These are phyloP conservation scores for Candida schatavii DNA, from an alignment of 805 yeast genomes.

Conservation along the genomic window DNA sequence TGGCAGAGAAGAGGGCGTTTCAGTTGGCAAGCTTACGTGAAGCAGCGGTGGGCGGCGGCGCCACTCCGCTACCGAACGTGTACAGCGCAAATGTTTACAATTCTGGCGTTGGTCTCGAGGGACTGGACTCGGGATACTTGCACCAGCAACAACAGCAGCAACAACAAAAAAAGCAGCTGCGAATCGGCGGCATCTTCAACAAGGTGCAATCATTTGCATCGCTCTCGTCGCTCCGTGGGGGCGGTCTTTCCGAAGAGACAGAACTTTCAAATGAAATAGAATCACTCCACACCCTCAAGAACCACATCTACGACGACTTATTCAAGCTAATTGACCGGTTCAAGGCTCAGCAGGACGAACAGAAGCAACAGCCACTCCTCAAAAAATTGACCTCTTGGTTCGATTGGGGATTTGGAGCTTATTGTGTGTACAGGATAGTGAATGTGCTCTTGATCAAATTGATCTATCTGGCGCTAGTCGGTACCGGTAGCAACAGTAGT, in stretches of 20 bases:
- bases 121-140: constrained; percentile 8
- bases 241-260: constrained; percentile 20
- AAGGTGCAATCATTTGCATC: constrained; percentile 42
- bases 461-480: not conserved
- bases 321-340: constrained; percentile 17
- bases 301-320: constrained; percentile 30
- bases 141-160: constrained; percentile 8
- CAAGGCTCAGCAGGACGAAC: constrained; percentile 12
- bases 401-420: constrained; percentile 36
- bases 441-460: constrained; percentile 33
- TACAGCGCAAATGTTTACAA: constrained; percentile 13
- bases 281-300: constrained; percentile 30
- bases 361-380: constrained; percentile 4
- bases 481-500: not conserved
- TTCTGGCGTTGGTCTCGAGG: not conserved
- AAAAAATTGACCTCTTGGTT: constrained; percentile 12
- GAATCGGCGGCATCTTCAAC: constrained; percentile 30
- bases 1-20: constrained; percentile 29
- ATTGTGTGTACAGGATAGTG: constrained; percentile 48
- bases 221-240: constrained; percentile 16
- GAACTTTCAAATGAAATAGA: constrained; percentile 41
- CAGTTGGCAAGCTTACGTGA: constrained; percentile 25
- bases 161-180: constrained; percentile 11
- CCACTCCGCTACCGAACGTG: too few species aligned
- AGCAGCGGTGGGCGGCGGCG: constrained; percentile 19